Base-by-base conservation (phyloP, 139 green algal species). In the Chlamydomonas sp. region DNA sequence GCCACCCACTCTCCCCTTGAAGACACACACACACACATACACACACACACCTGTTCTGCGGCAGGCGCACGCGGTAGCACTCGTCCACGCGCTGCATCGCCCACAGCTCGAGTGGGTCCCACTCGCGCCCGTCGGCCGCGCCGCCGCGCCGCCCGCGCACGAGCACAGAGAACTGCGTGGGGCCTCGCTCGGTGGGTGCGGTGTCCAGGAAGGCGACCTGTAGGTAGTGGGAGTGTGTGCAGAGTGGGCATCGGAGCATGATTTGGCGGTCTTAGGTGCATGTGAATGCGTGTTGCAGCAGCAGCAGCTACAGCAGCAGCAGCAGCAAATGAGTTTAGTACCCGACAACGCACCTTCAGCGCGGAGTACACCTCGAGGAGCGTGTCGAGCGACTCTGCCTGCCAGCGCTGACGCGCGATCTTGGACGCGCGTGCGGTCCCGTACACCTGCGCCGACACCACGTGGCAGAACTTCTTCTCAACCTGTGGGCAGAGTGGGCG, bases 151-250 rank as follows among this genome's bases (percentile, higher is more conserved):
- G n/a, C n/a, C n/a, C n/a, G 26, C 24, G 26, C 22, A 64, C 54
- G 8, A 64, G 71, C 28, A 82, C 76, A 0, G 57, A 73, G 76
- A 60, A 82, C 69, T 79, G 65, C 22, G 54, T 58, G 3, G 54
- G 67, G 26, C 76, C 54, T 58, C 8, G 49, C 22, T 79, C 76
- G 5, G 39, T 37, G 3, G 71, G 43, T 3, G 64, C 76, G 24
- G 67, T 31, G 43, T 82, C 76, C 47, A 82, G 38, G 72, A 76
- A 82, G 31, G 72, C 72, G 6, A 65, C 68, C 74, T 80, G 62
- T 20, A 76, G 62, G 3, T 43, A 38, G 20, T 62, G 71, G 34
- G n/a, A 67, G n/a, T n/a, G n/a, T n/a, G n/a, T n/a, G n/a, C n/a
- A n/a, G n/a, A n/a, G n/a, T n/a, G n/a, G n/a, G n/a, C n/a, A n/a